Evolutionary conservation across 2,329 filamentous ascomycete genomes (phyloP).

Genomic region (Emmonsia crescens): DNA sequence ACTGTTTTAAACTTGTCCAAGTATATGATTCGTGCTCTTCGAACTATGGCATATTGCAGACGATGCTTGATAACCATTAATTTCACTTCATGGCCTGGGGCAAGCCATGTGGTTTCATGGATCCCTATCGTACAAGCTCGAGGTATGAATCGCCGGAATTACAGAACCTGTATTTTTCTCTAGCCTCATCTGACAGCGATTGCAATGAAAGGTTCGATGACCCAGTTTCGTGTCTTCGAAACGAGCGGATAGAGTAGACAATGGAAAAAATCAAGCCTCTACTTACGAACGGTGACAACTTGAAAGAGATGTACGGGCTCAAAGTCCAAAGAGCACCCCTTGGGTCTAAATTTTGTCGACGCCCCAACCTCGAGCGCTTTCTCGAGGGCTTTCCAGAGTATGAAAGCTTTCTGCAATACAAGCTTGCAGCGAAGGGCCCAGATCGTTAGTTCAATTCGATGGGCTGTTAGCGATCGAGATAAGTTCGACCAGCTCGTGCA

Average conservation of each 20-base stretch:
- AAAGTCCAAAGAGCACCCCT: background rate
- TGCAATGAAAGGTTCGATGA: background rate
- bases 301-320: background rate
- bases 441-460: background rate
- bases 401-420: background rate
- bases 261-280: background rate
- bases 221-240: background rate
- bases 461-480: background rate
- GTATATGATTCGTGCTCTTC: background rate
- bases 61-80: background rate
- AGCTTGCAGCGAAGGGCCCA: background rate
- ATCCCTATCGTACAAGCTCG: background rate
- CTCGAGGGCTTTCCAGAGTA: background rate
- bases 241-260: background rate
- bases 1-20: background rate
- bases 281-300: background rate
- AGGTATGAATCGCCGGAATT: background rate
- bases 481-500: background rate
- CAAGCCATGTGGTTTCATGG: background rate
- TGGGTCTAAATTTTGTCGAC: background rate
- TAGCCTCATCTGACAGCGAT: background rate
- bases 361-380: background rate
- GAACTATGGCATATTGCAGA: background rate
- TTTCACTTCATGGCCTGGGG: background rate
- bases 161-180: background rate